Evolutionary conservation across 2,329 filamentous ascomycete genomes (phyloP).

Genomic region (Epichloe brachyelytri): DNA sequence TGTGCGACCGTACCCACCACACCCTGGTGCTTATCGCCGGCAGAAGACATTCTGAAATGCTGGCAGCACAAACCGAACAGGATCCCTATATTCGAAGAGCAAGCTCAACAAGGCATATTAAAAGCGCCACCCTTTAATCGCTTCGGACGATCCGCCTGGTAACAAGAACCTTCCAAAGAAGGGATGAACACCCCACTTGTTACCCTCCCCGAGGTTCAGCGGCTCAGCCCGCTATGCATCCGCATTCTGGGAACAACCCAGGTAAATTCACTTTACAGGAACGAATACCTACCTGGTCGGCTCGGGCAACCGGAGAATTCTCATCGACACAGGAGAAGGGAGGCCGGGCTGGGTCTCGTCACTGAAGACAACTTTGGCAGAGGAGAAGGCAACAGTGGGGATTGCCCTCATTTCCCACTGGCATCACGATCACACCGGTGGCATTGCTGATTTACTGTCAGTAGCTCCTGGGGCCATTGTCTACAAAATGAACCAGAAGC

Average conservation of each 20-base stretch:
- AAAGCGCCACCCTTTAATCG: not conserved
- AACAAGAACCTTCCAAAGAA: not conserved
- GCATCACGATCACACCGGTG: conserved; percentile 77
- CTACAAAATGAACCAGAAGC: conserved; percentile 51
- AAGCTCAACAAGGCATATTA: no score
- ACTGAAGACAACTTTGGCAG: conserved; percentile 49
- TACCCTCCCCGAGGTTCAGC: conserved; percentile 59
- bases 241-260: conserved; percentile 82
- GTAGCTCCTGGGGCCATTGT: conserved; percentile 50
- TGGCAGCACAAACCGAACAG: no score
- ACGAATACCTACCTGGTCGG: conserved; percentile 95
- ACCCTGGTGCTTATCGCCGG: not conserved
- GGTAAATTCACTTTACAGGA: conserved; percentile 63
- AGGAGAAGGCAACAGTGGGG: conserved; percentile 57
- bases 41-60: no score
- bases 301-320: conserved; percentile 55
- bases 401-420: conserved; percentile 75
- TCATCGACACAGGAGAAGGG: conserved; percentile 87
- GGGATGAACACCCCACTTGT: conserved; percentile 28
- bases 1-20: not conserved
- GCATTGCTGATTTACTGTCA: conserved; percentile 54
- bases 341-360: conserved; percentile 57
- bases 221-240: conserved; percentile 64
- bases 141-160: not conserved
- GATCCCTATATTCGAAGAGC: no score